phyloP scores from a whole-genome alignment of 768 basidiomycete species.

The Panaeolus papilionaceus region DNA sequence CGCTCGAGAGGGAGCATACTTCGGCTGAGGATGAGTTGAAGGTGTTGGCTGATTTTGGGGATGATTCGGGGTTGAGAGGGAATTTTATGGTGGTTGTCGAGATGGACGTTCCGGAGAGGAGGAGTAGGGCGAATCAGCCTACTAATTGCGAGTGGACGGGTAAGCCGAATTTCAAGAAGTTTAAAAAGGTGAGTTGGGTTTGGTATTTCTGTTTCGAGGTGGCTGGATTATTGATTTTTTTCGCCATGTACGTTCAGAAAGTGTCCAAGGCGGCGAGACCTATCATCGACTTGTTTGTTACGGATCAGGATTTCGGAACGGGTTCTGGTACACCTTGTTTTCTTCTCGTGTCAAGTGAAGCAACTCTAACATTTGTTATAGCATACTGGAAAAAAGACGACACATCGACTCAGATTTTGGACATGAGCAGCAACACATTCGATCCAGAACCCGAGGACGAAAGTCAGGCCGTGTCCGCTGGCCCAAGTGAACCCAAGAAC shows the following conservation, averaged over 20 bases:
- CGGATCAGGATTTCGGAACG: constrained; percentile 58
- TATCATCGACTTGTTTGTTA: constrained; percentile 58
- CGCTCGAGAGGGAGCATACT: constrained; percentile 47
- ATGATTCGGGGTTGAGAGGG: constrained; percentile 64
- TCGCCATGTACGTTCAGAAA: constrained; percentile 31
- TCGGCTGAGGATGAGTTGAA: constrained; percentile 58
- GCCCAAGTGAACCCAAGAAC: constrained; percentile 21
- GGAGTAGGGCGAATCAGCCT: constrained; percentile 26
- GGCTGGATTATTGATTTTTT: not conserved
- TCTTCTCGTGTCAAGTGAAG: not conserved
- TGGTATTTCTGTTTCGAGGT: not conserved
- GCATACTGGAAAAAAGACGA: constrained; percentile 62
- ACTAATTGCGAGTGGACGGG: constrained; percentile 50
- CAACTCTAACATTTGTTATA: constrained; percentile 30
- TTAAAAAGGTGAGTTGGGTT: constrained; percentile 62
- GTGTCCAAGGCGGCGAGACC: constrained; percentile 29
- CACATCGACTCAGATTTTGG: constrained; percentile 27
- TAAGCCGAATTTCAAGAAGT: constrained; percentile 77
- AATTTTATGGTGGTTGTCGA: constrained; percentile 85
- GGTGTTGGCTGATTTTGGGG: constrained; percentile 68
- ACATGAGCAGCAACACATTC: not conserved
- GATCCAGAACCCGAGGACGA: not conserved
- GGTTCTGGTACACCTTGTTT: constrained; percentile 48
- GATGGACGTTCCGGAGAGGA: constrained; percentile 57
- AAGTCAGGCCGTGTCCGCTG: not conserved